These are phyloP conservation scores for Phytopythium litorale DNA, from an alignment of 352 stramenopile species.

Conservation along the genomic window DNA sequence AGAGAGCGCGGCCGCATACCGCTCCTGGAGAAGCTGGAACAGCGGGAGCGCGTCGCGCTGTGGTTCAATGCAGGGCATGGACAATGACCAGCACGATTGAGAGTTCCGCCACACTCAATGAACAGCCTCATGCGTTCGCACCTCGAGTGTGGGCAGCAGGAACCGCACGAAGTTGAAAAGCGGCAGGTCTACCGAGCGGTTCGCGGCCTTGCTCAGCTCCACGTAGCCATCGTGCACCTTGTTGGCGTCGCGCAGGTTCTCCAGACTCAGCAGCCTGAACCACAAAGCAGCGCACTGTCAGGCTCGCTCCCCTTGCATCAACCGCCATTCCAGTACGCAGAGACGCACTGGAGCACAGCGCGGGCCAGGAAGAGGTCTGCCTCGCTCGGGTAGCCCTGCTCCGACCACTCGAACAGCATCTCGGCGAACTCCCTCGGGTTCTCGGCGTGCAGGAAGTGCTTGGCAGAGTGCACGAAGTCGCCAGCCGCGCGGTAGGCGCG, in stretches of 20 bases:
- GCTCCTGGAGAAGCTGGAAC: slow-evolving; percentile 86
- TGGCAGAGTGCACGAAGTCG: slow-evolving; percentile 62
- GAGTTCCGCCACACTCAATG: background rate
- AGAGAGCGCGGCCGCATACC: slow-evolving; percentile 66
- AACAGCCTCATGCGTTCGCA: slow-evolving; percentile 14
- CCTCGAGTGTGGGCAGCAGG: slow-evolving; percentile 80
- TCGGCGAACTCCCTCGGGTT: slow-evolving; percentile 63
- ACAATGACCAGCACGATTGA: background rate
- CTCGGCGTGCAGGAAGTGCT: slow-evolving; percentile 81
- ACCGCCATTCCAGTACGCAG: background rate
- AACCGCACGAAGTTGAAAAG: slow-evolving; percentile 85
- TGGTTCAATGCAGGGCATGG: background rate
- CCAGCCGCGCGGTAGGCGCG: slow-evolving; percentile 45
- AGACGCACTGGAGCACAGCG: slow-evolving; percentile 71
- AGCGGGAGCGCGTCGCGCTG: slow-evolving; percentile 80
- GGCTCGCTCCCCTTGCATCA: slow-evolving; percentile 1
- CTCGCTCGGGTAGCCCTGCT: slow-evolving; percentile 73
- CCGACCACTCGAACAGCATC: slow-evolving; percentile 73
- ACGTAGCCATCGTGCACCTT: slow-evolving; percentile 69
- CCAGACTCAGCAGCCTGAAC: slow-evolving; percentile 62
- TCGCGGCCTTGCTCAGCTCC: slow-evolving; percentile 35
- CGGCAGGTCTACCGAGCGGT: slow-evolving; percentile 54
- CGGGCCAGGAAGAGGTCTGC: slow-evolving; percentile 76
- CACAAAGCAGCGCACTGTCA: slow-evolving; percentile 5
- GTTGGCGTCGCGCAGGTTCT: slow-evolving; percentile 88